A percentile compares a stretch with the other conserved stretches of the same genome.
Evolutionary conservation across 169 alveolate genomes (phyloP).

Genomic region (Eimeria maxima): DNA sequence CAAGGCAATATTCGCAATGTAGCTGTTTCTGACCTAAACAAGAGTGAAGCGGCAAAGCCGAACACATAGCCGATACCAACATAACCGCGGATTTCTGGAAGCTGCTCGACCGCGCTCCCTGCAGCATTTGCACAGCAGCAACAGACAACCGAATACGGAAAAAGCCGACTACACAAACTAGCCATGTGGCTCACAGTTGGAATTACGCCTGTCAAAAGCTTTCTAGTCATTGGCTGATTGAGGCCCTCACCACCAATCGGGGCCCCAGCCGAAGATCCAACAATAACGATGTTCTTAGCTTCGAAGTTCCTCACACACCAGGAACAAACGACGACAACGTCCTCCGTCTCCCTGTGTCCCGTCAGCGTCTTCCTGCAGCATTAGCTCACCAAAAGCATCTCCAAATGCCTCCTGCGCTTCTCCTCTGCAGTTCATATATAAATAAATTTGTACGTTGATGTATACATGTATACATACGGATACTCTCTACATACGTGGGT

Average conservation of each 20-base stretch:
- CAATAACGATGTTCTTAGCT: conserved; percentile 78
- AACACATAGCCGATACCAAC: conserved; percentile 88
- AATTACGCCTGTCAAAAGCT: not conserved
- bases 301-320: conserved; percentile 80
- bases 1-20: not conserved
- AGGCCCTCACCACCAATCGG: conserved; percentile 84
- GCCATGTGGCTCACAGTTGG: not conserved
- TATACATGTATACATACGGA: too few relatives aligned
- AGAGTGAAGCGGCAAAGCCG: conserved; percentile 85
- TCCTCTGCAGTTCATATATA: not conserved
- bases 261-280: conserved; percentile 90
- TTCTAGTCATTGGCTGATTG: not conserved
- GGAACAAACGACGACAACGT: conserved; percentile 84
- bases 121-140: not conserved
- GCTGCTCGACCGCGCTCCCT: conserved; percentile 87
- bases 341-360: conserved; percentile 85
- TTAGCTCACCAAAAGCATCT: not conserved
- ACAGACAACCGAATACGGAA: not conserved
- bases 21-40: conserved; percentile 80
- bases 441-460: not conserved
- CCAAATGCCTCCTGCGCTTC: not conserved
- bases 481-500: not conserved
- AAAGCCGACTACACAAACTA: not conserved
- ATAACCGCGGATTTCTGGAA: conserved; percentile 83
- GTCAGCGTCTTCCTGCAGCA: conserved; percentile 81